Evolutionary conservation across 2,329 filamentous ascomycete genomes (phyloP), one percentile per base, ranked within the genome.

Genomic region (Rhexocercosporidium sp.): DNA sequence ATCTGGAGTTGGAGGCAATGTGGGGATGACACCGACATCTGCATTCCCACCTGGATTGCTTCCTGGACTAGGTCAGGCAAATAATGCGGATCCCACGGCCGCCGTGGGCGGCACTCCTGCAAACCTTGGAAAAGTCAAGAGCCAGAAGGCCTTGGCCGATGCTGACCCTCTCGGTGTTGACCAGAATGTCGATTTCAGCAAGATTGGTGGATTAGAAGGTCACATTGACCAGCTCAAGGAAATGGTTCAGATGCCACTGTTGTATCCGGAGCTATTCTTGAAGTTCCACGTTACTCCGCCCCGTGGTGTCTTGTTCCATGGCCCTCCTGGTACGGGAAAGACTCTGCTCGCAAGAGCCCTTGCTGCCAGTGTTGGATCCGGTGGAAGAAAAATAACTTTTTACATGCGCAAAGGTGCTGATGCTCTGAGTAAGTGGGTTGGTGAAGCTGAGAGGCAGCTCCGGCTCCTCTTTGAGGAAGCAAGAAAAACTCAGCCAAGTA

Each of bases 381-480:
- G 95, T 59, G 95, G 95, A 25, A 90, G 91, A 72, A 98, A 98
- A 78, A 96, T 99, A 70, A 98, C 94, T 0, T 99, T 99, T 75
- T 99, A 98, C 80, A 99, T 99, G 96, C 91, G 96, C 68, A 99
- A 99, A 80, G 96, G 96, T 77, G 96, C 96, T 27, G 96, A 99
- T 85, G 94, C 94, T 18, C 83, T 99, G 69, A 97, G 94, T 80
- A 99, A 99, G 81, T 99, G 96, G 96, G 96, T 99, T 62, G 96
- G 96, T 77, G 96, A 99, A 80, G 96, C 96, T 11, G 96, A 99
- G 81, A 91, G 95, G 80, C 96, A 99, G 78, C 87, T 99, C 63
- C 90, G 96, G 54, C 82, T 98, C 66, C 85, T 99, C 5, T 99
- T 99, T 71, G 96, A 98, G 75, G 96, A 99, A 80, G 96, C 96